Base-by-base conservation (phyloP, 192 early-diverging fungal genomes). In the Backusella psychrophila region DNA sequence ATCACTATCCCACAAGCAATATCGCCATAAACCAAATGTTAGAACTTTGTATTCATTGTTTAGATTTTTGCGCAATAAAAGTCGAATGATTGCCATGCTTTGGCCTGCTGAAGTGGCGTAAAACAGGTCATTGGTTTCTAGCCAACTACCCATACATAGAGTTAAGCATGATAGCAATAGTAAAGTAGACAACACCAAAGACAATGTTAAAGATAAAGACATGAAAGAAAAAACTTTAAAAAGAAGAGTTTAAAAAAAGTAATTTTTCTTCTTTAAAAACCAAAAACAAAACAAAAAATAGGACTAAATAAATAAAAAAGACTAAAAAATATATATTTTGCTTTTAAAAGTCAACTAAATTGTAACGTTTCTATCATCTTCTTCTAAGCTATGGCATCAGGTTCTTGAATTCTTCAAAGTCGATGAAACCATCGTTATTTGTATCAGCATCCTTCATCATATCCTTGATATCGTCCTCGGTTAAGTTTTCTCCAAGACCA, bases 391-490 rank as follows among this genome's bases (percentile, higher is more conserved):
- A 34, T 31, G 77, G 77, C 46, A 78, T 69, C n/a, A 81, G 44
- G 0, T 66, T 39, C 21, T 81, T 81, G 68, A 82, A 82, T 38
- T 82, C 81, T 23, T 82, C 81, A 78, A 76, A 82, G 34, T 78
- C 77, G 65, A 82, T 82, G 26, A 66, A 73, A 14, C 81, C 81
- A 70, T 82, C 81, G 15, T 73, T 75, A 21, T 82, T 78, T 4
- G 70, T 44, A 69, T 82, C 81, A 8, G 77, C 81, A 19, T 82
- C 81, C 0, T 66, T 26, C 74, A 82, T 82, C 81, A 82, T 82
- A 34, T 76, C 74, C n/a, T 78, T 39, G 21, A 82, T 36, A 21
- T 82, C 81, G 29, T 67, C 19, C 0, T 66, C 31, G 0, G 74
- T 52, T 29, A 78, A 59, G 4, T 73, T 23, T 11, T 78, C 77